Base-by-base conservation (phyloP, 192 early-diverging fungal genomes). In the Podila epicladia region DNA sequence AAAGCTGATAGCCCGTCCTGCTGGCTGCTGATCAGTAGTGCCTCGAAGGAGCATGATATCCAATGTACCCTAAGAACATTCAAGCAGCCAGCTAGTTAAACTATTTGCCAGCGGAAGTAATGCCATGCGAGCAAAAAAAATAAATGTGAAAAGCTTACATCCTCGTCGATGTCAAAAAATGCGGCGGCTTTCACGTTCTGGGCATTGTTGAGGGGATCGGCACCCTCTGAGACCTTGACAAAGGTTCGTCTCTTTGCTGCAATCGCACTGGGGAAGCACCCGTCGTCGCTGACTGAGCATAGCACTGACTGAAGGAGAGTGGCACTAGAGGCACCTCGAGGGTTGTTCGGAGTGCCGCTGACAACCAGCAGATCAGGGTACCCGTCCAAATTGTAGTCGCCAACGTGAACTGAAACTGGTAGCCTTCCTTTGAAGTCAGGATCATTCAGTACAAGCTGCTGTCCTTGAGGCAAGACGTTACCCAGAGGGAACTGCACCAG, bases 81-180 rank as follows among this genome's bases (percentile, higher is more conserved):
- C 53, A 72, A 29, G 4, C 4, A 32, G n/a, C 29, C 53, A 20
- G 0, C 13, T 5, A 31, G n/a, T 20, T 22, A 50, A 51, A 58
- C 13, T 69, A 4, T 37, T 48, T 55, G 35, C n/a, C 15, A 17
- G 7, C 57, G 37, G 26, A 57, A 59, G 58, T 33, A 48, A 37
- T 55, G n/a, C n/a, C 0, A 24, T 55, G 20, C n/a, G 12, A 12
- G 4, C 8, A 22, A 55, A 24, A 55, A 3, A 26, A 55, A 1
- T 24, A n/a, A n/a, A n/a, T 55, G 0, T 22, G 51, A 26, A 17
- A 84, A 22, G 33, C 88, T 86, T 85, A 95, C 96, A 72, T 96
- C 92, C 50, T 97, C 94, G 84, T 94, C 95, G 64, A 97, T 86
- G 73, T 98, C 97, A 71, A 97, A 89, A 72, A 96, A 96, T 0